Percentiles rank a stretch among this genome's conserved stretches.
phyloP scores from a whole-genome alignment of 805 yeast species.

The Candida gorgasii region DNA sequence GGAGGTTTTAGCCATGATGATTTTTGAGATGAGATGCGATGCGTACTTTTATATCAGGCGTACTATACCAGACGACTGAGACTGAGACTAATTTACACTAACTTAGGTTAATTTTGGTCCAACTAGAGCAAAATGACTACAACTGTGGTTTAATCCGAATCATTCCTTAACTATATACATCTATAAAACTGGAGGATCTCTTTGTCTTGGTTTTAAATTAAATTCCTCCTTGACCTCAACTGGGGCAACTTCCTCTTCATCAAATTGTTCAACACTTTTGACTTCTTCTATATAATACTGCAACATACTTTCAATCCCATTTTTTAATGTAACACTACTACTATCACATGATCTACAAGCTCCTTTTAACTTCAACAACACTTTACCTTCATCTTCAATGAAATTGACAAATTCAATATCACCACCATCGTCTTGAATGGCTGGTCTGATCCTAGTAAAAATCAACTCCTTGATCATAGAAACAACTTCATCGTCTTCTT shows the following conservation, averaged over 20 bases:
- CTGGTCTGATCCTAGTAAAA: conserved; percentile 70
- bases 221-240: conserved; percentile 9
- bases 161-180: conserved; percentile 4
- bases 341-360: conserved; percentile 76
- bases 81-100: too few relatives aligned
- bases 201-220: conserved; percentile 24
- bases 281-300: conserved; percentile 72
- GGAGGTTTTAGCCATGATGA: conserved; percentile 37
- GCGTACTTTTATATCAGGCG: too few relatives aligned
- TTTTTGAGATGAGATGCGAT: conserved; percentile 13
- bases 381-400: conserved; percentile 55
- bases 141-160: background rate
- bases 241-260: conserved; percentile 21
- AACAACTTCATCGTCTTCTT: conserved; percentile 66
- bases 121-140: background rate
- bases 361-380: conserved; percentile 59
- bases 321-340: conserved; percentile 63
- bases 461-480: conserved; percentile 69
- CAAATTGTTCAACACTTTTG: conserved; percentile 52
- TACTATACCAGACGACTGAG: too few relatives aligned
- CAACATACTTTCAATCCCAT: conserved; percentile 71
- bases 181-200: conserved; percentile 31
- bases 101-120: background rate
- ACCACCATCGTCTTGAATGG: conserved; percentile 76
- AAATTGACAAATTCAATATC: conserved; percentile 67